phyloP scores from a whole-genome alignment of 2,329 filamentous ascomycete genomes.

The Colletotrichum sp. region DNA sequence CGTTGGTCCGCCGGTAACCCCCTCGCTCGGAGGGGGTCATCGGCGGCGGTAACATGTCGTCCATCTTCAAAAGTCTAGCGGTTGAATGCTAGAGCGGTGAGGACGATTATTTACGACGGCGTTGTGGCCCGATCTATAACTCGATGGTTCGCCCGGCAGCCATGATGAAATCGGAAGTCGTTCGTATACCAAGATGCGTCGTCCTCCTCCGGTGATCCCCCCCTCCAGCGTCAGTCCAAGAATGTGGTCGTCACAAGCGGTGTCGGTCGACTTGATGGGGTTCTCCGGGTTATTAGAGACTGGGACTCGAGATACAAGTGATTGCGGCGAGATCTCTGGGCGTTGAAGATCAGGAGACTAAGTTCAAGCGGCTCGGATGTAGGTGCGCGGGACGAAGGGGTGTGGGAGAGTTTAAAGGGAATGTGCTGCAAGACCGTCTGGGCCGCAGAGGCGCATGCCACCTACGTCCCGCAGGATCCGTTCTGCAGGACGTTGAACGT shows the following conservation, averaged over 20 bases:
- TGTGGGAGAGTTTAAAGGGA: conserved; percentile 2
- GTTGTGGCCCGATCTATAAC: conserved; percentile 9
- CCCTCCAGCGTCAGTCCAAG: not conserved
- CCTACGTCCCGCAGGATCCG: not conserved
- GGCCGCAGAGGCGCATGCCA: conserved; percentile 2
- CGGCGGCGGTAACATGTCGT: conserved; percentile 47
- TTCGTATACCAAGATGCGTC: not conserved
- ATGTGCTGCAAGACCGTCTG: not conserved
- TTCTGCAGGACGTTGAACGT: conserved; percentile 9
- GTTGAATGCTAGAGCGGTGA: not conserved
- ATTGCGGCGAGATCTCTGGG: not conserved
- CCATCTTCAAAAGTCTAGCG: conserved; percentile 11
- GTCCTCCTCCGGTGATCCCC: not conserved
- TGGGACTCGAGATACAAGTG: not conserved
- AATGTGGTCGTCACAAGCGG: not conserved
- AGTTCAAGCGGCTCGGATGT: not conserved
- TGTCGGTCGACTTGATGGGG: not conserved
- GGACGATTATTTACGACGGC: not conserved
- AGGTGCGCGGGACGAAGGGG: not conserved
- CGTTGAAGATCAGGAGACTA: not conserved
- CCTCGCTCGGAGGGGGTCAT: conserved; percentile 35
- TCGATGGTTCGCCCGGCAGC: not conserved
- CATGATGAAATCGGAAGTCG: not conserved
- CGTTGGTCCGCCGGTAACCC: conserved; percentile 48
- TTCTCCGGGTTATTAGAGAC: not conserved